Percentiles rank a stretch among this genome's conserved stretches.
phyloP scores from a whole-genome alignment of 345 rosid species.

The Eucalyptus curtisii region DNA sequence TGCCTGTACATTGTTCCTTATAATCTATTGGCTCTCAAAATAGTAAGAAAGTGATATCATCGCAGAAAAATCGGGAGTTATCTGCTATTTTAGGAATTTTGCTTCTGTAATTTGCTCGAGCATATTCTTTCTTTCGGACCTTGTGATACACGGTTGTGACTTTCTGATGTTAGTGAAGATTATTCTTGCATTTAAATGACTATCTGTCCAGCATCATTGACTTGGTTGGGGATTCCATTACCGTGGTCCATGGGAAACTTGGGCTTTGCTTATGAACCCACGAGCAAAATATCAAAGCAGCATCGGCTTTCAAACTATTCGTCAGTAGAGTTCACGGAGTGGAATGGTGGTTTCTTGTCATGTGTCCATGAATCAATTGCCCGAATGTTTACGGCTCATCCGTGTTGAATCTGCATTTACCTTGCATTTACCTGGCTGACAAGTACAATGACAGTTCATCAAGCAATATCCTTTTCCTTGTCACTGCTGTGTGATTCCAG shows the following conservation, averaged over 20 bases:
- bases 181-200: neutral
- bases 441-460: neutral
- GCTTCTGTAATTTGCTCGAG: neutral
- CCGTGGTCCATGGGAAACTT: neutral
- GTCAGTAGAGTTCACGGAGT: neutral
- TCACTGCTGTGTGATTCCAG: neutral
- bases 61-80: neutral
- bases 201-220: neutral
- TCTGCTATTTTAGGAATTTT: conserved; percentile 4
- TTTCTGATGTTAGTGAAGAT: neutral
- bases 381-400: neutral
- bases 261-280: neutral
- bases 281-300: neutral
- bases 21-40: conserved; percentile 92
- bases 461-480: neutral
- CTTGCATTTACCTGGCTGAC: neutral
- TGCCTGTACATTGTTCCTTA: conserved; percentile 84
- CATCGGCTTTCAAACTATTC: neutral
- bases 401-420: neutral
- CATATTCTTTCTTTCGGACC: neutral
- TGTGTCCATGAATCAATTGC: neutral
- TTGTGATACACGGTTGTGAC: neutral
- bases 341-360: neutral
- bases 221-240: neutral
- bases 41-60: conserved; percentile 7